Evolutionary conservation across 129 eudicot species (phyloP), one percentile per base, ranked within the genome.

Genomic region (Erigeron canadensis): DNA sequence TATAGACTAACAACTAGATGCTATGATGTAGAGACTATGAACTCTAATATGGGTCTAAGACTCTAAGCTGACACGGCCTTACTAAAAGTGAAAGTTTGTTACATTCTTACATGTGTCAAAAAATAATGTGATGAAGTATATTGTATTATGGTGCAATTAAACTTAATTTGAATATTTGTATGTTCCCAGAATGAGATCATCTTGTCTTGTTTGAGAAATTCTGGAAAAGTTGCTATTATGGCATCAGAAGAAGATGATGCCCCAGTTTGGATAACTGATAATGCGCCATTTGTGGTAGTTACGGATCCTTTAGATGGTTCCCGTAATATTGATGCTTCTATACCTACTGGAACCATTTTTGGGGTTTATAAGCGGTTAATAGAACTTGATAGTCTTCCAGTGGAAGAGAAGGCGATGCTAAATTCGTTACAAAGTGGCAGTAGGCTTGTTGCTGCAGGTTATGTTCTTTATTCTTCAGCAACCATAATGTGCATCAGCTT

Each of bases 231-330:
- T 81, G 97, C 97, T n/a, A 97, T 95, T 13, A 88, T 90, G 96
- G 99, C 99, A 43, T 95, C 97, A 21, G 99, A 95, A 84, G 99
- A 95, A 84, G 97, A 95, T 43, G 96, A 95, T 61, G 84, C 86
- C 67, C 99, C 99, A 1, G 79, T 90, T 79, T 95, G 99, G 95
- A 79, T 95, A 60, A 63, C 75, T 9, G 99, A 95, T 65, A 79
- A 84, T 75, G 99, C 91, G 58, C 99, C 96, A 59, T 95, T 86
- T 74, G 99, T 95, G 75, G 99, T 95, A 70, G 99, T 90, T 8
- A 81, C 86, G 19, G 99, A 95, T 83, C 99, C 99, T 66, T 83
- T 95, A n/a, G 99, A 95, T 78, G 99, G 99, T 60, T 95, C 97
- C 15, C 85, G 99, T 16, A 95, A 95, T 44, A 95, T 95, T 13